Evolutionary conservation across 257 asterid genomes (phyloP).

Genomic region (Forsythia viridissima): DNA sequence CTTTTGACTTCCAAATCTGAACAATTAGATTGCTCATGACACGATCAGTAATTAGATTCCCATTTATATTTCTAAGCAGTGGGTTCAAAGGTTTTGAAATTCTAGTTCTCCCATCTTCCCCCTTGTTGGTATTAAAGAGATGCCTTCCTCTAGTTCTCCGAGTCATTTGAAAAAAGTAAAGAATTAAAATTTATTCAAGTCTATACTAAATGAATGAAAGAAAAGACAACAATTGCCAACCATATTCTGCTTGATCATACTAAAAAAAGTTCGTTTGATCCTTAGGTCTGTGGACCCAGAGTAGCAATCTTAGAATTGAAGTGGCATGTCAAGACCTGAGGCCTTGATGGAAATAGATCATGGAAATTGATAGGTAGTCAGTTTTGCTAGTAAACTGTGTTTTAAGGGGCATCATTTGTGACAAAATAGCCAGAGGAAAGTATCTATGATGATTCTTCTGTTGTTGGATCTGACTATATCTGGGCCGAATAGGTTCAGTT

Average conservation of each 20-base stretch:
- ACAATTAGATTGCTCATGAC: background rate
- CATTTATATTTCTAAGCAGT: background rate
- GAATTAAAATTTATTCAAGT: background rate
- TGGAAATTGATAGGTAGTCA: background rate
- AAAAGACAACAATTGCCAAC: background rate
- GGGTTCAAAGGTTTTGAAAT: background rate
- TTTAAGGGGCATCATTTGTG: background rate
- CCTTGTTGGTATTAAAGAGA: background rate
- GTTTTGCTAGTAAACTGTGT: background rate
- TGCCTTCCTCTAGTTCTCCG: background rate
- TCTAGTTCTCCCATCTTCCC: background rate
- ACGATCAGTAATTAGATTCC: background rate
- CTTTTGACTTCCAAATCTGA: background rate
- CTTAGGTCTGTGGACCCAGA: background rate
- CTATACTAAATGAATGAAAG: background rate
- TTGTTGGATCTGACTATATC: background rate
- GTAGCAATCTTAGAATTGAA: background rate
- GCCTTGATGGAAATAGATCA: background rate
- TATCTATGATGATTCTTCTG: conserved; percentile 2
- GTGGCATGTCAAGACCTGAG: background rate
- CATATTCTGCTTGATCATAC: background rate
- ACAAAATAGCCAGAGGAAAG: background rate
- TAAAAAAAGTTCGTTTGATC: background rate
- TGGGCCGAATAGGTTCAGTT: background rate
- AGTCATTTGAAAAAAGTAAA: conserved; percentile 1